These are phyloP conservation scores for Aspergillus tanneri DNA, from an alignment of 2,329 filamentous ascomycete species.

Conservation along the genomic window DNA sequence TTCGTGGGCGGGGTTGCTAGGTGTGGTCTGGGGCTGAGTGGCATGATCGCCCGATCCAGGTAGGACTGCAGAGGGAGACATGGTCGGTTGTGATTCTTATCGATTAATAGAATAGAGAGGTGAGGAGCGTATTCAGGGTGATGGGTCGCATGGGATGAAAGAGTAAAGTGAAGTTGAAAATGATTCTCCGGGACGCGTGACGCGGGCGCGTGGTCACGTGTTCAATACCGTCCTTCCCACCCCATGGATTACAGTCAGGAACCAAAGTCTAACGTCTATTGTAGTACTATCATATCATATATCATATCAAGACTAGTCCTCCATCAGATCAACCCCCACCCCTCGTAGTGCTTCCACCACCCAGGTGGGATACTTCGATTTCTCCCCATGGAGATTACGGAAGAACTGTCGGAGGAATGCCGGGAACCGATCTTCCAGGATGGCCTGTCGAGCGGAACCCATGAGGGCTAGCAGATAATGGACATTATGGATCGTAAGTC, in stretches of 20 bases:
- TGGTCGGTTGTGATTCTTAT: not conserved
- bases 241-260: not conserved
- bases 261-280: not conserved
- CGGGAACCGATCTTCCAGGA: conserved; percentile 78
- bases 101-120: not conserved
- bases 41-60: conserved; percentile 6
- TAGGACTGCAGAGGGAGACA: conserved; percentile 12
- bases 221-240: too few species aligned
- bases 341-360: conserved; percentile 73
- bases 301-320: too few species aligned
- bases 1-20: conserved; percentile 60
- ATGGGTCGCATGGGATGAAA: not conserved
- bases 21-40: conserved; percentile 7
- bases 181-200: conserved; percentile 26
- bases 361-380: conserved; percentile 73
- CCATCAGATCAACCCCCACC: conserved; percentile 75
- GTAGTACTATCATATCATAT: too few species aligned
- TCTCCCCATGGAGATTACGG: conserved; percentile 65
- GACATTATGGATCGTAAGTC: conserved; percentile 92
- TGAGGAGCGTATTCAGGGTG: not conserved
- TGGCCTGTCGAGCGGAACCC: conserved; percentile 69
- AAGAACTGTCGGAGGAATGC: conserved; percentile 79
- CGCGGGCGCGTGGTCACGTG: conserved; percentile 25
- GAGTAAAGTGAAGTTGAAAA: not conserved
- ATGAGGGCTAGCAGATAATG: conserved; percentile 88